Base-by-base conservation (phyloP, 1,284 basidiomycete species). In the Vanrija humicola region DNA sequence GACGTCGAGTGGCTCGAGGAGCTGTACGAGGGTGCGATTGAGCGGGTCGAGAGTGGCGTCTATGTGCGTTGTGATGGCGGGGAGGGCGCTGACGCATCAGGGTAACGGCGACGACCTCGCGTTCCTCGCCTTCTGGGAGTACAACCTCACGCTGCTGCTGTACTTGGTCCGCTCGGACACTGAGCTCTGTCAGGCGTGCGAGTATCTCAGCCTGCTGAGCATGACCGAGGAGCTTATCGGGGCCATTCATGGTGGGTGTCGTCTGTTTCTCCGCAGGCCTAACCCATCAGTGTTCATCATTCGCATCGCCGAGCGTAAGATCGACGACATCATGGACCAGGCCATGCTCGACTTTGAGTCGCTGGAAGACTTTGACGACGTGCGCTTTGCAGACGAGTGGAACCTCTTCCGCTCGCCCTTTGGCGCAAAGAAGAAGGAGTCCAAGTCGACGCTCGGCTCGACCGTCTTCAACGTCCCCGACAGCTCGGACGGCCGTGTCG, bases 371-470 rank as follows among this genome's bases (percentile, higher is more conserved):
- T 86, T 91, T 59, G 87, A 89, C 46, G 83, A 85, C 39, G 81
- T 98, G 21, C 87, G 92, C 55, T 98, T 97, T 68, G 92, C 97
- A 75, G 92, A 90, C 9, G 95, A 98, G 63, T 98, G 95, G 93
- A 87, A 88, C 0, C 87, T 96, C 64, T 82, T 96, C 48, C 84
- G 89, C 38, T 84, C 79, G 21, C 34, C 34, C 12, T 73, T 95
- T 60, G 83, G 82, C 8, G 67, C 66, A 5, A 78, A 81, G 38
- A 82, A 82, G 59, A 91, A 87, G 79, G 88, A 85, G 73, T 61
- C 25, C 56, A 55, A 77, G 71, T 23, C 59, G 78, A 51, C 57
- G 73, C 10, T 29, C 15, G 61, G 55, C 48, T 45, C 50, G 23
- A 47, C 56, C 18, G 34, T 34, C 12, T 34, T 34, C 40, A 42